These are phyloP conservation scores for Rosa rugosa DNA, from an alignment of 306 rosid genomes.

Conservation along the genomic window DNA sequence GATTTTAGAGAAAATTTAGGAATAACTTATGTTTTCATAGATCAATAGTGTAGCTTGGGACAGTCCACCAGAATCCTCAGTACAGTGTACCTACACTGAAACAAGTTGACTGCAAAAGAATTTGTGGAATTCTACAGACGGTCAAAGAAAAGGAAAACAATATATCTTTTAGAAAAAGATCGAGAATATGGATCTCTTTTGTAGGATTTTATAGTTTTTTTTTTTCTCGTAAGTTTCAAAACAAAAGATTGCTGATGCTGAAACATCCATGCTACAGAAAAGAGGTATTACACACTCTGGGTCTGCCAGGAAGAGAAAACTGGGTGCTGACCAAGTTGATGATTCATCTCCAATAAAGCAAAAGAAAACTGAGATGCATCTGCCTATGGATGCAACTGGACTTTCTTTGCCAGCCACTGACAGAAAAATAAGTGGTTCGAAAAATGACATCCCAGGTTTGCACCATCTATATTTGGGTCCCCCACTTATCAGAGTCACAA, in stretches of 20 bases:
- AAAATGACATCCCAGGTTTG: conserved; percentile 52
- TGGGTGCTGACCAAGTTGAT: conserved; percentile 22
- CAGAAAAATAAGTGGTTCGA: conserved; percentile 28
- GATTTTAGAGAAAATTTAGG: not conserved
- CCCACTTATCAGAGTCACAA: not conserved
- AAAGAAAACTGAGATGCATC: conserved; percentile 30
- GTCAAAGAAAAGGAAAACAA: not conserved
- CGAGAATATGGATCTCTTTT: not conserved
- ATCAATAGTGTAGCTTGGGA: not conserved
- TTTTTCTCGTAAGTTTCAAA: not conserved
- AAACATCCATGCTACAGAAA: conserved; percentile 38
- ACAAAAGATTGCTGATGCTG: not conserved
- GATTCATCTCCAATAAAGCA: conserved; percentile 37
- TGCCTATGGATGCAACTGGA: conserved; percentile 16
- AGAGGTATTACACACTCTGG: conserved; percentile 54
- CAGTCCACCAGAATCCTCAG: not conserved
- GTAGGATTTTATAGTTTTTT: not conserved
- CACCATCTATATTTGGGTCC: conserved; percentile 11
- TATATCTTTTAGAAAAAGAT: not conserved
- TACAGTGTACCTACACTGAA: not conserved
- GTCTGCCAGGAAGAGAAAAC: conserved; percentile 61
- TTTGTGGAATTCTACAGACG: not conserved
- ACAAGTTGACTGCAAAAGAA: not conserved
- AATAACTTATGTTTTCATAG: not conserved
- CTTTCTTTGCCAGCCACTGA: conserved; percentile 17